These are phyloP conservation scores for Ophiosphaerella korrae DNA, from an alignment of 2,329 filamentous ascomycete genomes.

Conservation along the genomic window DNA sequence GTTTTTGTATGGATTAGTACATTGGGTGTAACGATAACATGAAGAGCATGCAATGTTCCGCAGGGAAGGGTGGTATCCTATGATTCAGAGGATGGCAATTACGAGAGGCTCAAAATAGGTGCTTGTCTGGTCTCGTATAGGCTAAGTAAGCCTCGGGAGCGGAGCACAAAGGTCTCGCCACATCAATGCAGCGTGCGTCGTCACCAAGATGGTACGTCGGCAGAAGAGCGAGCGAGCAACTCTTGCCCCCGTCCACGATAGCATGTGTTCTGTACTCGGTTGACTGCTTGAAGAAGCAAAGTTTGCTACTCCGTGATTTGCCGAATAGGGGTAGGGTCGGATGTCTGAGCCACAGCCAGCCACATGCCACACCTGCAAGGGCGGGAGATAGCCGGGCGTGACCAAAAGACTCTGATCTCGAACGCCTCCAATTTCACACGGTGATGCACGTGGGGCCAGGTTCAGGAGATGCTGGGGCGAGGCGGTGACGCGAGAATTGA, in stretches of 20 bases:
- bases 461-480: slow-evolving; percentile 7
- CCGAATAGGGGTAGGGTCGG: too few relatives aligned
- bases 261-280: slow-evolving; percentile 14
- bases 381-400: slow-evolving; percentile 22
- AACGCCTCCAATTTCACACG: slow-evolving; percentile 31
- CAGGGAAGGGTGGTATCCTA: too few relatives aligned
- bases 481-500: slow-evolving; percentile 29
- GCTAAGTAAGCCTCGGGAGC: slow-evolving; percentile 22
- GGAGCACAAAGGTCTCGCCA: slow-evolving; percentile 20
- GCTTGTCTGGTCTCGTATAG: slow-evolving; percentile 8
- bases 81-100: too few relatives aligned
- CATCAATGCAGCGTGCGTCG: slow-evolving; percentile 35
- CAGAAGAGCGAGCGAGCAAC: not conserved
- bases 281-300: slow-evolving; percentile 1
- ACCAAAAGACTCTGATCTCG: slow-evolving; percentile 31
- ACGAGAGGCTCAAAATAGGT: slow-evolving; percentile 9
- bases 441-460: slow-evolving; percentile 37
- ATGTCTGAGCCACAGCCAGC: slow-evolving; percentile 26
- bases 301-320: not conserved
- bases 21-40: too few relatives aligned
- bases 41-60: too few relatives aligned
- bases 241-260: slow-evolving; percentile 4
- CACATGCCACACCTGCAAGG: slow-evolving; percentile 20
- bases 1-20: too few relatives aligned
- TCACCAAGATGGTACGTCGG: slow-evolving; percentile 9